Percentiles rank a stretch among this genome's conserved stretches.
Conservation (phyloP, 139 green algal genomes). For the Chloropicon primus region DNA sequence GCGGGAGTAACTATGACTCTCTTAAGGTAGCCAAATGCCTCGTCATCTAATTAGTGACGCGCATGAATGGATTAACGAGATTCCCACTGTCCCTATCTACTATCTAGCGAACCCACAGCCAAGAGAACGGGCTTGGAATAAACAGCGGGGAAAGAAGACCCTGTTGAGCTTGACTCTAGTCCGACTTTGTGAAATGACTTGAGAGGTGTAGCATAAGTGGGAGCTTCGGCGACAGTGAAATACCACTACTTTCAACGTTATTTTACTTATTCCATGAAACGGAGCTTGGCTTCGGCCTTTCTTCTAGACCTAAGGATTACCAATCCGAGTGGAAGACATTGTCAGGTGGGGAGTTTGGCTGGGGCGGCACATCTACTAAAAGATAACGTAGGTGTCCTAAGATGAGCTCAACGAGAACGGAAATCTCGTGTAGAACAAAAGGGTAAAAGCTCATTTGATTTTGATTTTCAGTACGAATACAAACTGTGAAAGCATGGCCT, state of each 20-base stretch:
- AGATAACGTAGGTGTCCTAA: constrained; percentile 85
- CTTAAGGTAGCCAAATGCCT: constrained; percentile 66
- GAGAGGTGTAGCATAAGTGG: constrained; percentile 74
- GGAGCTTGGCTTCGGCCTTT: constrained; percentile 54
- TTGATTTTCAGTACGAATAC: constrained; percentile 90
- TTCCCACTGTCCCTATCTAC: constrained; percentile 75
- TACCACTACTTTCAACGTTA: constrained; percentile 73
- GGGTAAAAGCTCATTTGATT: constrained; percentile 92
- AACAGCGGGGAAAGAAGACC: constrained; percentile 76
- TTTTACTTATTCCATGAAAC: constrained; percentile 83
- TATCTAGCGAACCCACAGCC: constrained; percentile 57
- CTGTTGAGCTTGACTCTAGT: constrained; percentile 82
- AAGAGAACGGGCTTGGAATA: constrained; percentile 55
- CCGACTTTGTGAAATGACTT: constrained; percentile 69
- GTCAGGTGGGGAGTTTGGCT: constrained; percentile 87
- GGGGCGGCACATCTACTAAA: constrained; percentile 85
- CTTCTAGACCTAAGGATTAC: constrained; percentile 59
- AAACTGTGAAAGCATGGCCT: constrained; percentile 41
- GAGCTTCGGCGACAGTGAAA: constrained; percentile 65
- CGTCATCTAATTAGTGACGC: constrained; percentile 54
- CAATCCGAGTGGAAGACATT: constrained; percentile 76
- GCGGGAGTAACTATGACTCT: constrained; percentile 83
- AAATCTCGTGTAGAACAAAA: constrained; percentile 90
- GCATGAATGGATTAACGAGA: constrained; percentile 73
- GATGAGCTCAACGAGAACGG: constrained; percentile 86